Conservation (phyloP, 768 basidiomycete genomes). For the Lentinula aciculospora region DNA sequence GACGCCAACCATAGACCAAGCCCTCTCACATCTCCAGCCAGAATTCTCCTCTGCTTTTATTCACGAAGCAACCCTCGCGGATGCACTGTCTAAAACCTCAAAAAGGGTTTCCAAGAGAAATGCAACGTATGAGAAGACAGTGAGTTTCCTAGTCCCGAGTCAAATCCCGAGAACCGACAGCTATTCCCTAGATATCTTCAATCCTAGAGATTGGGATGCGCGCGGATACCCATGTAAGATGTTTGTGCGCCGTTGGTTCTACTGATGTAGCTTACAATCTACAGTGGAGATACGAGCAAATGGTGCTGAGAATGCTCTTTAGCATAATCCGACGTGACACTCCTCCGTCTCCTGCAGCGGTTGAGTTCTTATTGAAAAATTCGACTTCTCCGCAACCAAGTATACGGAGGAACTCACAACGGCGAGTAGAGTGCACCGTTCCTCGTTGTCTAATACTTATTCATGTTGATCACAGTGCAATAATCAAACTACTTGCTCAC, state of each 20-base stretch:
- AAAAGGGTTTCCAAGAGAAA: conserved; percentile 40
- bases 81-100: conserved; percentile 35
- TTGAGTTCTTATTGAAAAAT: conserved; percentile 60
- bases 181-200: conserved; percentile 40
- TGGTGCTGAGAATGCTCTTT: conserved; percentile 55
- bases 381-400: conserved; percentile 66
- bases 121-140: conserved; percentile 43
- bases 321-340: conserved; percentile 61
- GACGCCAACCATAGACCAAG: conserved; percentile 39
- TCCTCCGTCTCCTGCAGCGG: conserved; percentile 44
- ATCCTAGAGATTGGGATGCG: conserved; percentile 57
- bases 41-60: conserved; percentile 44
- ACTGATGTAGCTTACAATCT: not conserved
- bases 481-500: conserved; percentile 60
- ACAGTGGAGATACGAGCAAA: conserved; percentile 82
- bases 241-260: not conserved
- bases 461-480: conserved; percentile 36
- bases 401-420: conserved; percentile 60
- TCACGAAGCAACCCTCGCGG: conserved; percentile 35
- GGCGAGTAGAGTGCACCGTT: conserved; percentile 30
- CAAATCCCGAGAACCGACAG: not conserved
- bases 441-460: not conserved
- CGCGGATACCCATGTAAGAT: conserved; percentile 65
- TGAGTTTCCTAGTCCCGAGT: conserved; percentile 21
- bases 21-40: conserved; percentile 39